Evolutionary conservation across 139 green algal genomes (phyloP), one percentile per base, ranked within the genome.

Genomic region (Astrephomene gubernaculifera): DNA sequence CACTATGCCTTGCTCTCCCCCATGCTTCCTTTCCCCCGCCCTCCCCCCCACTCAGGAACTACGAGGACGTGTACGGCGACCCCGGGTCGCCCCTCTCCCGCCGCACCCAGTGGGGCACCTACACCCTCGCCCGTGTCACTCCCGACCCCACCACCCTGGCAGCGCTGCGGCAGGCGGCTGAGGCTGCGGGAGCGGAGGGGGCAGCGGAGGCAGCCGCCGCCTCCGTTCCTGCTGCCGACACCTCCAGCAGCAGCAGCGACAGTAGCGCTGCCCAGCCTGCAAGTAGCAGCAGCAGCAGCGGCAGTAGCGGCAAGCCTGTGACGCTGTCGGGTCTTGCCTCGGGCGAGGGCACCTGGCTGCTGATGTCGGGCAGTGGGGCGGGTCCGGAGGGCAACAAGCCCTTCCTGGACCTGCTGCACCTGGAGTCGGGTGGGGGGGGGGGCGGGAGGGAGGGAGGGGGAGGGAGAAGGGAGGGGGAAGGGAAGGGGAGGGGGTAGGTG

Each of bases 11-110:
- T n/a, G n/a, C n/a, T n/a, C n/a, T n/a, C n/a, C n/a, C n/a, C n/a
- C n/a, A n/a, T n/a, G n/a, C n/a, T n/a, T n/a, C n/a, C n/a, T n/a
- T n/a, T n/a, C n/a, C n/a, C n/a, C n/a, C n/a, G n/a, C n/a, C n/a
- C n/a, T n/a, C n/a, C n/a, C 21, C 57, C 57, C 21, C 22, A 21
- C 31, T 12, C 65, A 89, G 86, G 54, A 89, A 96, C 79, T 99
- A 98, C 87, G 97, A 99, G 92, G 97, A 99, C 87, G 92, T 93
- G 9, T 99, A 99, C 92, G 92, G 86, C 36, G 95, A 99, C 89
- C 97, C 97, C 0, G 97, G 97, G 8, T 91, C 86, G 2, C 97
- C 97, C 4, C 82, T 97, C 29, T 80, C 87, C 6, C 89, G 96
- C 3, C 89, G 95, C 54, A 99, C 94, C 7, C 39, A 70, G 22